Evolutionary conservation across 2,329 filamentous ascomycete genomes (phyloP), one percentile per base, ranked within the genome.

Genomic region (Dendryphion nanum): DNA sequence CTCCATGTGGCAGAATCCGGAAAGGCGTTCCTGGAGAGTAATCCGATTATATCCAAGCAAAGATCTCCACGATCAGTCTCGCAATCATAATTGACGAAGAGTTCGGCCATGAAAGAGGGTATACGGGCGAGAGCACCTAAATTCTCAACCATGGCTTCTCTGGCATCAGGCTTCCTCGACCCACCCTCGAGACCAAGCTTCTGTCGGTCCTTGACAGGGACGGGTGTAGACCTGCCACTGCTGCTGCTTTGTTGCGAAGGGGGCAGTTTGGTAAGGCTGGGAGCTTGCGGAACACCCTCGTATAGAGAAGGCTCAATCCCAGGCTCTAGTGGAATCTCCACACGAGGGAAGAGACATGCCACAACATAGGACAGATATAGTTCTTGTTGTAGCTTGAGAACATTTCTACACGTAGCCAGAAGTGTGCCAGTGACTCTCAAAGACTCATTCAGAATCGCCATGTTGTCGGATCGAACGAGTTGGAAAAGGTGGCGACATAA

Each of bases 1-100:
- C 94, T 98, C 93, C 93, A 98, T 5, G 90, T 96, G 5, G 91
- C 93, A 6, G 93, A 95, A 63, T 98, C 93, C 1, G 93, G 94
- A 48, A 98, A 86, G 2, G 93, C 93, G 63, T 96, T 98, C 41
- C 93, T 81, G 15, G 93, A 91, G 13, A 98, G 73, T 21, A 98
- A 76, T 1, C 93, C 91, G 43, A 98, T 82, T 78, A 97, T 86
- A 59, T 98, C 94, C 70, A 95, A 87, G 57, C 93, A 98, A 4
- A 98, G 71, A 68, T 98, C 93, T 35, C 83, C 84, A 34, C 90
- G 81, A 59, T 98, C 88, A 36, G 89, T 83, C 58, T 97, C 90
- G 58, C 91, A 98, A 65, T 98, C 93, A 61, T 97, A 98, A 66
- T 98, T 98, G 67, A 97, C 82, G 61, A 96, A 98, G 6, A 98